Conservation (phyloP, 2,329 filamentous ascomycete genomes). For the Cladosporium halotolerans region DNA sequence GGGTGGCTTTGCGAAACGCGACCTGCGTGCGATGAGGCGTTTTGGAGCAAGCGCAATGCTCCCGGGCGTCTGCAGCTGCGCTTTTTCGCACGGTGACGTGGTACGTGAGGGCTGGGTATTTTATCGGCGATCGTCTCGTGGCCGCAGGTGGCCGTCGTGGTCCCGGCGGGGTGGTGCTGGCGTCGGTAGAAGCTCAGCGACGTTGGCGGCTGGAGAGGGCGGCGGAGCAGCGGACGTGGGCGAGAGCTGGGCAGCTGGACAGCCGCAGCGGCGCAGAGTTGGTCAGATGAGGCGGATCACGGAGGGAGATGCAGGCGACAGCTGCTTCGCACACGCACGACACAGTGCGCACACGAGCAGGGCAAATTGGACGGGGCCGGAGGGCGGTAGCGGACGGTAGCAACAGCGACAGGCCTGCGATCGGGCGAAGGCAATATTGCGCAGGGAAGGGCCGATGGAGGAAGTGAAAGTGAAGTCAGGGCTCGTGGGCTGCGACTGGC, state of each 20-base stretch:
- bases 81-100: not conserved
- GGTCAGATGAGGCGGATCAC: not conserved
- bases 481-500: not conserved
- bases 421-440: not conserved
- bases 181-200: not conserved
- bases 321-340: not conserved
- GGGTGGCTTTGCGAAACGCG: not conserved
- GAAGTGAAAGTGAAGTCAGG: slow-evolving; percentile 1
- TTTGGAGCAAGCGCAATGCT: not conserved
- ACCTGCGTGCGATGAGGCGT: not conserved
- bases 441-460: slow-evolving; percentile 8
- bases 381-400: not conserved
- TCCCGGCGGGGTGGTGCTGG: not conserved
- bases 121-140: not conserved
- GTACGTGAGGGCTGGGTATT: not conserved
- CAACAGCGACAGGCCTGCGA: slow-evolving; percentile 1
- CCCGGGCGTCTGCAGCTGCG: not conserved
- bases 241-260: not conserved
- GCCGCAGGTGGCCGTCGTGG: slow-evolving; percentile 10
- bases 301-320: not conserved
- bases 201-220: not conserved
- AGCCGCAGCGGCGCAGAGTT: not conserved
- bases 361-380: not conserved
- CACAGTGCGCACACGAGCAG: slow-evolving; percentile 8
- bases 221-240: not conserved